phyloP scores from a whole-genome alignment of 306 rosid species.

The Gillenia trifoliata region DNA sequence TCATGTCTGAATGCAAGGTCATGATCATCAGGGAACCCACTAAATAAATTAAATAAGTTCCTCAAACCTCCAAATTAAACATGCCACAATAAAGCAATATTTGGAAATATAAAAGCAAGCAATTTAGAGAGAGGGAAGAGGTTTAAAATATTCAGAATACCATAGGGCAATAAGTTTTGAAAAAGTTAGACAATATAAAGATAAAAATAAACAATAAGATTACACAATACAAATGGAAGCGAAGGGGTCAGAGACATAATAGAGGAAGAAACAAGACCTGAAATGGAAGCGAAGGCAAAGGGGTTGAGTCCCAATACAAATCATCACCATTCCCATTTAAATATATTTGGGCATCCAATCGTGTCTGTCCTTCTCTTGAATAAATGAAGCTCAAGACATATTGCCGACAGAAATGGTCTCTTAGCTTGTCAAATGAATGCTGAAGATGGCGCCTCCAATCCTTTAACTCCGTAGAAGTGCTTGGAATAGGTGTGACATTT shows the following conservation, averaged over 20 bases:
- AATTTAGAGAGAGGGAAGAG: not conserved
- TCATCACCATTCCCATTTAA: slow-evolving; percentile 57
- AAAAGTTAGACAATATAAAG: no score
- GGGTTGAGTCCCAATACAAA: slow-evolving; percentile 56
- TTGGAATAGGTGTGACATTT: slow-evolving; percentile 40
- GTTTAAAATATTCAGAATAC: not conserved
- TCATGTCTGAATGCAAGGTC: slow-evolving; percentile 6
- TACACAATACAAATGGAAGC: no score
- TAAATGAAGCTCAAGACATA: slow-evolving; percentile 89
- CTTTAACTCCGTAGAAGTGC: slow-evolving; percentile 60
- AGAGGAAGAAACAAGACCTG: slow-evolving; percentile 56
- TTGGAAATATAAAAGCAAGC: not conserved
- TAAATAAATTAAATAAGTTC: not conserved
- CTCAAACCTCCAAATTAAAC: not conserved
- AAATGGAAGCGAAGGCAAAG: slow-evolving; percentile 93
- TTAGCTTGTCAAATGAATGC: slow-evolving; percentile 88
- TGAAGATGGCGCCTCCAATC: slow-evolving; percentile 96
- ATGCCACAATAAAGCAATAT: not conserved
- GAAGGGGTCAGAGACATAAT: no score
- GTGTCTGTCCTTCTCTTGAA: slow-evolving; percentile 91
- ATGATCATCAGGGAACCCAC: not conserved
- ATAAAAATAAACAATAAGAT: not conserved
- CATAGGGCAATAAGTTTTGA: not conserved
- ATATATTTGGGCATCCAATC: slow-evolving; percentile 79
- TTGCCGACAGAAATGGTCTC: slow-evolving; percentile 90